Percentiles rank a stretch among this genome's conserved stretches.
These are phyloP conservation scores for Pyricularia pennisetigena DNA, from an alignment of 2,329 filamentous ascomycete species.

Conservation along the genomic window DNA sequence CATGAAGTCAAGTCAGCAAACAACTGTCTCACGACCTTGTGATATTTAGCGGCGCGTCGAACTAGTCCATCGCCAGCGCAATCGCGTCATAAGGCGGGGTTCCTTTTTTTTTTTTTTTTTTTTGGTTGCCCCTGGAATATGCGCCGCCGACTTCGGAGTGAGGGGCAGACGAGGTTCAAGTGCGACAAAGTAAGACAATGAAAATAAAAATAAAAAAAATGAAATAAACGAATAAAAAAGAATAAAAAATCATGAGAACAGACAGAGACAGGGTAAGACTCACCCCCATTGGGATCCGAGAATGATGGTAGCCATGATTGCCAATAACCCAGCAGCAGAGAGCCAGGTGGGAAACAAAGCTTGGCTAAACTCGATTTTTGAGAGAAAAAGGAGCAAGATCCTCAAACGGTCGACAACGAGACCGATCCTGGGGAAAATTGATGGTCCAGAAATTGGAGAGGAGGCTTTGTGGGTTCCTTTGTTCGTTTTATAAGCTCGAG, in stretches of 20 bases:
- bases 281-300: slow-evolving; percentile 51
- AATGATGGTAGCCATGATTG: slow-evolving; percentile 41
- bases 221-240: not conserved
- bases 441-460: not conserved
- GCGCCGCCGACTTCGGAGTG: slow-evolving; percentile 2
- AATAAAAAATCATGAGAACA: not conserved
- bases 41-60: not conserved
- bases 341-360: not conserved
- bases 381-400: not conserved
- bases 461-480: not conserved
- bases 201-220: not conserved
- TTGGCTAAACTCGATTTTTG: not conserved
- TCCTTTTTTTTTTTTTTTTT: not conserved
- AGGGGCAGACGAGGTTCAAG: not conserved
- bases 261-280: slow-evolving; percentile 15
- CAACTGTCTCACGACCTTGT: too few species aligned
- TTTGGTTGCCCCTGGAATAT: not conserved
- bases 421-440: not conserved
- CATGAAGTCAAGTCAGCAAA: not conserved
- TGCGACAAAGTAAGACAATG: not conserved
- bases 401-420: not conserved
- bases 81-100: not conserved
- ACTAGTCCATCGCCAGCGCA: not conserved
- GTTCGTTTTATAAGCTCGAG: not conserved
- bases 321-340: not conserved